Conservation (phyloP, 371 early-diverging fungal species). For the Mortierella sp. region DNA sequence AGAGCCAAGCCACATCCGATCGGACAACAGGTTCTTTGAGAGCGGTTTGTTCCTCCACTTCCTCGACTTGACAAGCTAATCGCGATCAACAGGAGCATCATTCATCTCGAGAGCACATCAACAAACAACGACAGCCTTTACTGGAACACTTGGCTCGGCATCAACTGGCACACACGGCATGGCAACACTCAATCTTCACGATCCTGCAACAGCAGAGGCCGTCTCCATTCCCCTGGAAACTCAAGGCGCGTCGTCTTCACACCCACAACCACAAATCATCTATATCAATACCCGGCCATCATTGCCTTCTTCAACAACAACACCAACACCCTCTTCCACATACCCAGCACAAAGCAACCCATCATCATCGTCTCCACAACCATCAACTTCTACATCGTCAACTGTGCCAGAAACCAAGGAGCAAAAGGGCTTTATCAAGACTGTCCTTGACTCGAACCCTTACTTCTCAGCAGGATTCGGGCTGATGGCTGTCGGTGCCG, state of each 20-base stretch:
- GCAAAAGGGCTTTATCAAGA: slow-evolving; percentile 28
- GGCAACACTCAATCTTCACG: slow-evolving; percentile 14
- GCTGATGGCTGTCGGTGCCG: slow-evolving; percentile 91
- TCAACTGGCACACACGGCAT: not conserved
- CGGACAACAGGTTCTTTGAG: not conserved
- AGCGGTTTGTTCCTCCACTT: not conserved
- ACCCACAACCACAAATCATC: slow-evolving; percentile 42
- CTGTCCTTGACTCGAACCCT: slow-evolving; percentile 73
- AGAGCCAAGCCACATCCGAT: not conserved
- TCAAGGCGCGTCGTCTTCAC: slow-evolving; percentile 17
- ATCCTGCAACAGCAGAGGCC: not conserved
- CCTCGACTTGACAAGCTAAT: too few relatives aligned
- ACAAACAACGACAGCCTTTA: too few relatives aligned
- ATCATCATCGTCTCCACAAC: not conserved
- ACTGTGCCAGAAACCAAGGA: slow-evolving; percentile 3
- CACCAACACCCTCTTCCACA: not conserved
- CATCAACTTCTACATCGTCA: slow-evolving; percentile 7
- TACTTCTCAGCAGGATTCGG: slow-evolving; percentile 97
- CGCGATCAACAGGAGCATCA: not conserved
- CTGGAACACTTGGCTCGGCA: not conserved
- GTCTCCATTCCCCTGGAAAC: slow-evolving; percentile 24
- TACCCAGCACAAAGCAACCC: not conserved
- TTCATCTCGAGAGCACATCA: not conserved
- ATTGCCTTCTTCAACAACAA: not conserved
- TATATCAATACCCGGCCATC: slow-evolving; percentile 47